These are phyloP conservation scores for Solanum tarijense DNA, from an alignment of 257 asterid species.

Conservation along the genomic window DNA sequence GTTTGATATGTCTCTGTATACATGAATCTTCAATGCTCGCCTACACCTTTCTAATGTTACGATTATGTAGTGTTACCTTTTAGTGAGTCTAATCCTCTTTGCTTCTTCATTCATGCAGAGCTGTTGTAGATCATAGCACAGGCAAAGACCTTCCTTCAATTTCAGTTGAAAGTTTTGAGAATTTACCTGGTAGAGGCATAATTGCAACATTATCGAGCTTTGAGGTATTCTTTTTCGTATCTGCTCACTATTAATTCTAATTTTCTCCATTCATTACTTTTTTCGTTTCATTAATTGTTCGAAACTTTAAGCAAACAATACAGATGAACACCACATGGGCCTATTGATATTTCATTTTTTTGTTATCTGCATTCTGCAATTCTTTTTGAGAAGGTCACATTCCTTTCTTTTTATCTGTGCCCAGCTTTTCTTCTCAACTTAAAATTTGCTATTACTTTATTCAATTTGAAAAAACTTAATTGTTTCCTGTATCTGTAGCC, in stretches of 20 bases:
- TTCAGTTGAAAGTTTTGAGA: conserved; percentile 83
- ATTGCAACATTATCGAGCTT: conserved; percentile 70
- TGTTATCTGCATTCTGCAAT: neutral
- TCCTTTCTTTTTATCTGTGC: neutral
- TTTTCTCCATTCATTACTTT: neutral
- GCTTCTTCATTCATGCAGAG: conserved; percentile 46
- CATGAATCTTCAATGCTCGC: neutral
- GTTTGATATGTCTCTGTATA: neutral
- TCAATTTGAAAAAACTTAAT: conserved; percentile 9
- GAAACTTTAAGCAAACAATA: neutral
- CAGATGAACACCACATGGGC: neutral
- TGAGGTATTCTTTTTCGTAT: conserved; percentile 42
- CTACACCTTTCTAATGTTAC: neutral
- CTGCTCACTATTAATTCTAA: neutral
- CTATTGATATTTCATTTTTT: neutral
- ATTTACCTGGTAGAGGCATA: conserved; percentile 93
- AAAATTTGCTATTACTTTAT: neutral
- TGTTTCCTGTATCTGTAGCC: conserved; percentile 38
- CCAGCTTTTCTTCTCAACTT: neutral
- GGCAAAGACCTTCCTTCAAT: conserved; percentile 94
- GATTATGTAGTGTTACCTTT: neutral
- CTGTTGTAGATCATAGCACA: conserved; percentile 84
- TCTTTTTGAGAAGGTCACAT: neutral
- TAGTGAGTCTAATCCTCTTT: neutral
- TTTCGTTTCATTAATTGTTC: neutral